Percentiles rank a stretch among this genome's conserved stretches.
These are phyloP conservation scores for Chloranthus sessilifolius DNA, from an alignment of 164 flowering plant species.

Conservation along the genomic window DNA sequence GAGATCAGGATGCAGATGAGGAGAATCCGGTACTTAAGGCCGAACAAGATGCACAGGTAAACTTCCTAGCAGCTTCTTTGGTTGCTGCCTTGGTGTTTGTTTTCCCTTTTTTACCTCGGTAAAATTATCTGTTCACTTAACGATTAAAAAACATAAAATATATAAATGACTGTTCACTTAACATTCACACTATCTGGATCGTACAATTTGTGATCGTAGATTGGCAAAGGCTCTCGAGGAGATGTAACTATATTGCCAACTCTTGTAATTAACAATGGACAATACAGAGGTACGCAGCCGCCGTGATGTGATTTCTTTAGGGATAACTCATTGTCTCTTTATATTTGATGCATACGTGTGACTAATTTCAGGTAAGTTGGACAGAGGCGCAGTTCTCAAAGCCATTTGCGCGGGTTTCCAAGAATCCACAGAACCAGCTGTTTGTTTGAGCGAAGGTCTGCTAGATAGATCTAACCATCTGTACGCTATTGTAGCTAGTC, in stretches of 20 bases:
- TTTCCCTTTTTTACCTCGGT: too few relatives aligned
- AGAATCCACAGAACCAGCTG: slow-evolving; percentile 90
- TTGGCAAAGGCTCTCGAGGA: slow-evolving; percentile 88
- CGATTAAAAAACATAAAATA: too few relatives aligned
- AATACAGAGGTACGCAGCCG: slow-evolving; percentile 68
- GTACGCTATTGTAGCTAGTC: neutral
- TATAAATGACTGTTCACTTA: too few relatives aligned
- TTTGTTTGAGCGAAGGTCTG: slow-evolving; percentile 76
- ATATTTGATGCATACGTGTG: neutral
- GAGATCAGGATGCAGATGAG: slow-evolving; percentile 71
- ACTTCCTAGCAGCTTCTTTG: neutral
- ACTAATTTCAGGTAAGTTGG: slow-evolving; percentile 72
- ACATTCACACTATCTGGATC: neutral
- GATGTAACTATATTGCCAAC: slow-evolving; percentile 98
- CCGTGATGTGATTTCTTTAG: neutral
- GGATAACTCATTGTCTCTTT: neutral
- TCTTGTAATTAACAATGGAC: slow-evolving; percentile 82
- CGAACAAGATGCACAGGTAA: slow-evolving; percentile 88
- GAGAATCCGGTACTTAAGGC: slow-evolving; percentile 80
- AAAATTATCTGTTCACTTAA: too few relatives aligned
- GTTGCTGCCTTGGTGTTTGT: too few relatives aligned
- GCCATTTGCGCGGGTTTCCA: slow-evolving; percentile 93
- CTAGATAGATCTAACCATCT: neutral
- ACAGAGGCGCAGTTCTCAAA: slow-evolving; percentile 84
- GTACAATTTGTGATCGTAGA: slow-evolving; percentile 30